These are phyloP conservation scores for Amanita subjunquillea DNA, from an alignment of 768 basidiomycete genomes.

Conservation along the genomic window DNA sequence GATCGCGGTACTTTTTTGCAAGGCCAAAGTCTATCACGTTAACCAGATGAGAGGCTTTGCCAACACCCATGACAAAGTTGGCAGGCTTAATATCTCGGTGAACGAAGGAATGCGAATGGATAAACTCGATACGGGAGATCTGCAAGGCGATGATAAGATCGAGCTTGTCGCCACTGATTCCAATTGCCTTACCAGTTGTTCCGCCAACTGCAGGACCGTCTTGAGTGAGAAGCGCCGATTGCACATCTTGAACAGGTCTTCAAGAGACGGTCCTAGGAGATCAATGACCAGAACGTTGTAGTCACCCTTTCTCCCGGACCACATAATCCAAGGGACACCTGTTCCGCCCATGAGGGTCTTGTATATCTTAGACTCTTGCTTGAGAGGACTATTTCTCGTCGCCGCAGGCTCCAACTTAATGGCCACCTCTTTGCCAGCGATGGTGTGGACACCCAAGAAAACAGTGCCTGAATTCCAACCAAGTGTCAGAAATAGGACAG, in stretches of 20 bases:
- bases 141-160: conserved; percentile 22
- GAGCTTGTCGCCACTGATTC: not conserved
- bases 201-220: conserved; percentile 87
- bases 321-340: conserved; percentile 88
- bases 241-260: conserved; percentile 81
- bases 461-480: conserved; percentile 46
- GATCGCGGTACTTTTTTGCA: conserved; percentile 68
- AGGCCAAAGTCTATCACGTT: conserved; percentile 91
- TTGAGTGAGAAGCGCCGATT: conserved; percentile 91
- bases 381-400: conserved; percentile 54
- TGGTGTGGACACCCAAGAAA: conserved; percentile 67
- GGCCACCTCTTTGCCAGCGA: conserved; percentile 77
- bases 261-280: conserved; percentile 82
- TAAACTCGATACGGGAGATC: conserved; percentile 95
- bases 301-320: conserved; percentile 83
- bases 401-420: conserved; percentile 72
- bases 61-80: conserved; percentile 93
- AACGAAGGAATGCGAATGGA: conserved; percentile 89
- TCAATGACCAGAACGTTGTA: conserved; percentile 99
- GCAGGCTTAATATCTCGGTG: conserved; percentile 98
- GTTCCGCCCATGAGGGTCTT: conserved; percentile 83
- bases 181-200: conserved; percentile 72
- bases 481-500: conserved; percentile 3
- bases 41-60: conserved; percentile 49
- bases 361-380: conserved; percentile 88